Conservation (phyloP, 768 basidiomycete genomes). For the Panaeolus cyanescens region DNA sequence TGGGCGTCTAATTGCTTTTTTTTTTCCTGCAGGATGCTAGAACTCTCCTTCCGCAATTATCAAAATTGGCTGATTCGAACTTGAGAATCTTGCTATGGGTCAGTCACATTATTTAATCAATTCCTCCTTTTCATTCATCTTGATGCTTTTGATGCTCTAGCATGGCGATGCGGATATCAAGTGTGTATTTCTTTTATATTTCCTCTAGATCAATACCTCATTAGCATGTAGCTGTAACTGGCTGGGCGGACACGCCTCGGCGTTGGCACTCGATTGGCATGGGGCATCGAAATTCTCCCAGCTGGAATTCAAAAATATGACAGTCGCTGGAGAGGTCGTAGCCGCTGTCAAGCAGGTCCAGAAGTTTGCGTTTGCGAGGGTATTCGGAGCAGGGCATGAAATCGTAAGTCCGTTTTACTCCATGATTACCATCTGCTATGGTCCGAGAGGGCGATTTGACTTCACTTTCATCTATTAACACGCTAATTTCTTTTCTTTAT, state of each 20-base stretch:
- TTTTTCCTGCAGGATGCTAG: slow-evolving; percentile 48
- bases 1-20: too few species aligned
- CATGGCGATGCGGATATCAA: slow-evolving; percentile 53
- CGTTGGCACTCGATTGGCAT: slow-evolving; percentile 47
- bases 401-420: slow-evolving; percentile 43
- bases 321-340: slow-evolving; percentile 50
- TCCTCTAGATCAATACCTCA: neutral
- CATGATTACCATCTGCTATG: neutral
- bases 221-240: slow-evolving; percentile 42
- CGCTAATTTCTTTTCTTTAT: neutral
- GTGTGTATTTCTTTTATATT: slow-evolving; percentile 28
- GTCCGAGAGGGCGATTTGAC: too few species aligned
- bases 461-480: too few species aligned
- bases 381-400: slow-evolving; percentile 63
- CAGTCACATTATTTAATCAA: neutral
- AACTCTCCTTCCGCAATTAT: slow-evolving; percentile 51
- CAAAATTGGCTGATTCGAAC: slow-evolving; percentile 43
- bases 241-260: slow-evolving; percentile 45
- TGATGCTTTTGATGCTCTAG: slow-evolving; percentile 26
- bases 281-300: slow-evolving; percentile 39
- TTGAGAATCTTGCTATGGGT: slow-evolving; percentile 53
- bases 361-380: slow-evolving; percentile 65
- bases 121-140: neutral
- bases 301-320: slow-evolving; percentile 53
- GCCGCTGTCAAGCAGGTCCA: slow-evolving; percentile 66